These are phyloP conservation scores for Cladosporium austrohemisphaericum DNA, from an alignment of 2,329 filamentous ascomycete genomes.

Conservation along the genomic window DNA sequence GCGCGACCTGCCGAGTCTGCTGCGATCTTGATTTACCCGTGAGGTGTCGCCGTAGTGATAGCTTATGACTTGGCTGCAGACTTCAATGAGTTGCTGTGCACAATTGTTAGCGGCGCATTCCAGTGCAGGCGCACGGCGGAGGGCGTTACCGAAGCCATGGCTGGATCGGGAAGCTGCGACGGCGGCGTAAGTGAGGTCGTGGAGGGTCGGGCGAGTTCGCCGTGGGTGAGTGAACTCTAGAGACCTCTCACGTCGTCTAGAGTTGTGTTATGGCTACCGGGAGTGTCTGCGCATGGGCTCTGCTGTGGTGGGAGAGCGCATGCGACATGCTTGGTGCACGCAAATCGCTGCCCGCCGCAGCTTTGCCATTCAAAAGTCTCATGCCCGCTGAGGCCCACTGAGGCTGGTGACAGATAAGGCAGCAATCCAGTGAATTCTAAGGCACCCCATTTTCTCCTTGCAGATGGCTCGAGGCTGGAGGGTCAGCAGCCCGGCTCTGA, in stretches of 20 bases:
- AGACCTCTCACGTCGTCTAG: conserved; percentile 36
- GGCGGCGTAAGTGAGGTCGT: conserved; percentile 18
- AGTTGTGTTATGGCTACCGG: conserved; percentile 29
- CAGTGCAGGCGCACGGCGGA: conserved; percentile 14
- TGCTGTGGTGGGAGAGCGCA: conserved; percentile 14
- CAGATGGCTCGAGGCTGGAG: no score
- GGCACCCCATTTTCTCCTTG: no score
- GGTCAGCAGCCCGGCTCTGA: neutral
- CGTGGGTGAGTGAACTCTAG: conserved; percentile 26
- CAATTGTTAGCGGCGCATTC: conserved; percentile 8
- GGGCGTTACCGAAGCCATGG: conserved; percentile 16
- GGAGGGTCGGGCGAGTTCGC: conserved; percentile 6
- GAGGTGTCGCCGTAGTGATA: conserved; percentile 89
- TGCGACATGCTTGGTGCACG: conserved; percentile 3
- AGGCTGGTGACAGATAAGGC: neutral
- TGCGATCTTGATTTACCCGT: conserved; percentile 68
- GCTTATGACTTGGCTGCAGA: conserved; percentile 83
- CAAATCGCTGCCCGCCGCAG: conserved; percentile 7
- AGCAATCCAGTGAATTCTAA: neutral
- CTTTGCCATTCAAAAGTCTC: conserved; percentile 15
- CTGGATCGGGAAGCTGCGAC: conserved; percentile 7
- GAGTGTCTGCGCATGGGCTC: conserved; percentile 30
- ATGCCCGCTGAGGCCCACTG: neutral
- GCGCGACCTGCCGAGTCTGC: conserved; percentile 3
- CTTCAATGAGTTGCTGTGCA: conserved; percentile 73